Base-by-base conservation (phyloP, 2,329 filamentous ascomycete species). In the Rhexocercosporidium sp. region DNA sequence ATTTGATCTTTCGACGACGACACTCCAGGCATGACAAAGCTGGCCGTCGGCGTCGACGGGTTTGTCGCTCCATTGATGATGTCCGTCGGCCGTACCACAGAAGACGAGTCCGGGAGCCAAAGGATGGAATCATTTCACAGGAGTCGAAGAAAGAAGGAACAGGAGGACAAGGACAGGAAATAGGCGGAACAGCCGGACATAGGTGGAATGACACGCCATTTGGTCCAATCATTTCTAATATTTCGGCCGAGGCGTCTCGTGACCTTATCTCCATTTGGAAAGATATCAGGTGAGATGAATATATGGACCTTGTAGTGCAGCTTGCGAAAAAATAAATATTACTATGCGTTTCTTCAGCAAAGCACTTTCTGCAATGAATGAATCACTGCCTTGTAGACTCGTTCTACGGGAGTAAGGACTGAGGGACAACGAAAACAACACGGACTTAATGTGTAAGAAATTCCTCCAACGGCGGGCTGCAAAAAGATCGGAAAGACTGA, bases 1-100 rank as follows among this genome's bases (percentile, higher is more conserved):
- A 82, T 57, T 79, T 81, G 73, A 82, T 77, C 71, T 82, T 82
- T 47, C 80, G 78, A 29, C 79, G 79, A 8, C 80, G 76, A 69
- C 81, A 82, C 59, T 79, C 76, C 18, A 79, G 64, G 64, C 81
- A 82, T 0, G 80, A 80, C 46, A 78, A 65, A 1, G 78, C 78
- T 54, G 67, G 66, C 16, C 68, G 59, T 57, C 68, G 63, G 25
- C 63, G 66, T 54, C 59, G 27, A 12, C 47, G 57, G 39, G 37
- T 27, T 65, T 69, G 62, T 62, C 56, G 64, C 27, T 68, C 66
- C 64, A 68, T 68, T 37, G 3, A 5, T 51, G 47, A 51, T 27
- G 25, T 51, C 34, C 34, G 47, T 56, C 53, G 53, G 53, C 53
- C n/a, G 53, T 56, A 56, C 18, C 25, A 12, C 11, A 51, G 16